phyloP scores from a whole-genome alignment of 495 filamentous ascomycete genomes.

The Hypoxylon trugodes region DNA sequence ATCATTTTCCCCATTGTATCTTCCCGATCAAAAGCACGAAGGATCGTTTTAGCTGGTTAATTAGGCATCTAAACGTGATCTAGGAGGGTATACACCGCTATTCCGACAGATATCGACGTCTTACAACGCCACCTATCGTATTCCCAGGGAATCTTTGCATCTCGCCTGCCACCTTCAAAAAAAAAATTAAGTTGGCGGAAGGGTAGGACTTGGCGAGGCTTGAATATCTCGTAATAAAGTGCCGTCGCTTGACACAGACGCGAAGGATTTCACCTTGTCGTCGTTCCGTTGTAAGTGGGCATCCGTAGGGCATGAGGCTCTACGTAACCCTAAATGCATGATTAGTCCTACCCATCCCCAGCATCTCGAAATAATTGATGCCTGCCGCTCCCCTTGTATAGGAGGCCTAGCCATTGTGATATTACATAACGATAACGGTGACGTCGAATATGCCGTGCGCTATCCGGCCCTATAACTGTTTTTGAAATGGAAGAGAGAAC shows the following conservation, averaged over 20 bases:
- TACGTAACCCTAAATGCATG: not conserved
- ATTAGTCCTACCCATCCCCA: not conserved
- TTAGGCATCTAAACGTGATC: not conserved
- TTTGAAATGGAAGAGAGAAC: not conserved
- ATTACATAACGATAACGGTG: constrained; percentile 5
- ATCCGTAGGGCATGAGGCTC: constrained; percentile 10
- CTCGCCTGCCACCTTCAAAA: not conserved
- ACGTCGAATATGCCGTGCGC: not conserved
- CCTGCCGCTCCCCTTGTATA: not conserved
- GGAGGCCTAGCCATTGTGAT: not conserved
- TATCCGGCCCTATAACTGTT: constrained; percentile 1
- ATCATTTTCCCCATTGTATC: not conserved
- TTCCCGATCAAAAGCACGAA: not conserved
- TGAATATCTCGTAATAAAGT: not conserved
- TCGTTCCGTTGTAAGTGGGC: not conserved
- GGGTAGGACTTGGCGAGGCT: not conserved
- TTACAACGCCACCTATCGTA: not conserved
- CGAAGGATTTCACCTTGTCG: constrained; percentile 1
- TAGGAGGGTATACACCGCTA: not conserved
- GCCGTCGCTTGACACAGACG: not conserved
- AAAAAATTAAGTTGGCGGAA: not conserved
- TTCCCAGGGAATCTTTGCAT: not conserved
- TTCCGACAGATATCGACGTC: not conserved
- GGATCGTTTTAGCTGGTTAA: not conserved
- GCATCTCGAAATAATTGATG: not conserved